Evolutionary conservation across 305 asterid genomes (phyloP), one percentile per base, ranked within the genome.

Genomic region (Solanum hybrid): DNA sequence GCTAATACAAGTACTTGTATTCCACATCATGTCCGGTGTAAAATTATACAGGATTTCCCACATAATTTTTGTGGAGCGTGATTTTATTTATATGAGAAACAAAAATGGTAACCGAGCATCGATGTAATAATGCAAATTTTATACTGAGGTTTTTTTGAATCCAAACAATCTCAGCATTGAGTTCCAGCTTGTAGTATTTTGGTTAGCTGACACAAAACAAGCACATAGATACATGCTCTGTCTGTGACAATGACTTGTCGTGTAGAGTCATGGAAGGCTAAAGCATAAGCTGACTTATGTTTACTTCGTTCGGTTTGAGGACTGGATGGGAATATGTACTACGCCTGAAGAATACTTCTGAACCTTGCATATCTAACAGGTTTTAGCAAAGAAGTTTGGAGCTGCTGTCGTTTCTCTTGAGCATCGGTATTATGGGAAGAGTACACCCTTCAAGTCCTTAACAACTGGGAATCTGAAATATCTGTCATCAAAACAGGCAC

Each of bases 401-500:
- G 99, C 98, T 92, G 98, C 98, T 69, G 92, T 97, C 86, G 96
- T 97, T 89, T 87, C 98, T 77, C 95, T 95, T 35, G 99, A 97
- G 94, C 99, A 96, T 90, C 98, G 99, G 69, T 97, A 95, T 92
- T 97, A 96, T 56, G 99, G 99, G 88, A 95, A 95, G 95, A 97
- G 99, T 90, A 91, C 94, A 56, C 99, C 98, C 72, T 96, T 96
- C 87, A 92, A 92, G 78, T 95, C 97, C 77, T 91, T 92, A 91
- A 91, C 96, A 64, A 97, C 98, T 19, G 94, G 92, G 90, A 94
- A 97, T 93, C 95, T 97, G 91, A 92, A 90, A 90, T 97, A 92
- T 92, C 96, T 97, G 93, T 96, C 99, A 69, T 97, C 99, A 13
- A 97, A 96, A 91, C 99, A 97, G 90, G 99, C 99, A 89, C 96